Evolutionary conservation across 331 rosid genomes (phyloP), one percentile per base, ranked within the genome.

Genomic region (Rosa hybrid): DNA sequence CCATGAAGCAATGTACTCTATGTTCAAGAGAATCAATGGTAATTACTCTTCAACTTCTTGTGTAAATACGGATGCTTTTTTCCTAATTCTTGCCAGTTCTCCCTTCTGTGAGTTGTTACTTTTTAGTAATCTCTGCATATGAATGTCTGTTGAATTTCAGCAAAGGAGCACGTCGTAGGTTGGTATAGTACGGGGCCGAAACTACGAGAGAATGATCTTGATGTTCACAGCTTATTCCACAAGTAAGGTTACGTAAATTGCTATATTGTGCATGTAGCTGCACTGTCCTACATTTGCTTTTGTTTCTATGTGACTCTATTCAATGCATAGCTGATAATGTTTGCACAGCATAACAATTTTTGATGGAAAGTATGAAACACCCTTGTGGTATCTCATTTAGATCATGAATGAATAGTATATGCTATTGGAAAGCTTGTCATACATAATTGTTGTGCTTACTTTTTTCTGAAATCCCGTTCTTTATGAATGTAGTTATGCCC

Each of bases 121-220:
- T 70, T 46, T 70, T 77, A 56, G n/a, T 68, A 13, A 39, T 60
- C 11, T 44, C 13, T 12, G 8, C 48, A 6, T 41, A 21, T 86
- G 60, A 53, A 73, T 82, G 74, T 75, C 8, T 85, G 62, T 12
- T 76, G 27, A 63, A 78, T 21, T 69, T 67, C 88, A 95, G 98
- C 99, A 13, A 95, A 92, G 84, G 99, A 95, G 87, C 98, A 95
- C 6, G 92, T 95, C 0, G 93, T 95, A 64, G 99, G 99, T 57
- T 95, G 99, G 98, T 94, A 94, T 78, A 94, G 98, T 82, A 92
- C 98, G 0, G 98, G 98, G n/a, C 98, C 98, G 16, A 94, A 94
- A 80, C 88, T 94, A 45, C 88, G 97, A 34, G 98, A 94, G 82
- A 94, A 94, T 89, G 98, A 94, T 78, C 94, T 92, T 12, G 98